Evolutionary conservation across 2,329 filamentous ascomycete genomes (phyloP).

Genomic region (Thelonectria discophora): DNA sequence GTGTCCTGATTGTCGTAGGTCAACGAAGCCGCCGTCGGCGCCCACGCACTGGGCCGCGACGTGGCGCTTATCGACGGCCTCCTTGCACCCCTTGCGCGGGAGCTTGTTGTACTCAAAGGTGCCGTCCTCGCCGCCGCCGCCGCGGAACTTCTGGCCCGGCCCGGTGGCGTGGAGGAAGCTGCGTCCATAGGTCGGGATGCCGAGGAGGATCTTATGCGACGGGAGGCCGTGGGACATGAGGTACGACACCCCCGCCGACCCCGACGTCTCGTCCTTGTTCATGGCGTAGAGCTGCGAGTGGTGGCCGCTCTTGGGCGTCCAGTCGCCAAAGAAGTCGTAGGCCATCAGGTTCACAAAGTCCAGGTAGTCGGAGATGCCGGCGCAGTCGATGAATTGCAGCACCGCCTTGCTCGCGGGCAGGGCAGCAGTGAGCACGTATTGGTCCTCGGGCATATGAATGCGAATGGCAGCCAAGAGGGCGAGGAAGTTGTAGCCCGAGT

Average conservation of each 20-base stretch:
- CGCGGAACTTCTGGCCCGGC: constrained; percentile 69
- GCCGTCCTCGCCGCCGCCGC: constrained; percentile 69
- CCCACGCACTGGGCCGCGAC: constrained; percentile 78
- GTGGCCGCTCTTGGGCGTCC: constrained; percentile 74
- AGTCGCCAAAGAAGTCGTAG: constrained; percentile 80
- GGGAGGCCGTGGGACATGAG: constrained; percentile 73
- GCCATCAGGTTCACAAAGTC: constrained; percentile 83
- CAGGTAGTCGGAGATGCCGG: constrained; percentile 68
- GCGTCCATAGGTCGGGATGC: constrained; percentile 78
- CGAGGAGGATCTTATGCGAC: constrained; percentile 75
- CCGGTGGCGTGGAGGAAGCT: constrained; percentile 74
- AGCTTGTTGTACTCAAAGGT: constrained; percentile 79
- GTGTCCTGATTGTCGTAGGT: constrained; percentile 83
- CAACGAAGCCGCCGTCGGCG: constrained; percentile 80
- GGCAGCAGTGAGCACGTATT: constrained; percentile 75
- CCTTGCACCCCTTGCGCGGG: constrained; percentile 68
- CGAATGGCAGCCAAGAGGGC: constrained; percentile 73
- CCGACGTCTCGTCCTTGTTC: constrained; percentile 68
- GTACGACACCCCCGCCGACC: constrained; percentile 72
- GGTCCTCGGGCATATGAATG: constrained; percentile 71
- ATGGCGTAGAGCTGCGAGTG: constrained; percentile 78
- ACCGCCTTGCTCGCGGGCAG: constrained; percentile 74
- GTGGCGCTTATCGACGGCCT: constrained; percentile 72
- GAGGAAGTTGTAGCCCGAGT: constrained; percentile 76
- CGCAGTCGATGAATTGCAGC: constrained; percentile 74